Conservation (phyloP, 2,329 filamentous ascomycete species). For the Bipolaris bicolor region DNA sequence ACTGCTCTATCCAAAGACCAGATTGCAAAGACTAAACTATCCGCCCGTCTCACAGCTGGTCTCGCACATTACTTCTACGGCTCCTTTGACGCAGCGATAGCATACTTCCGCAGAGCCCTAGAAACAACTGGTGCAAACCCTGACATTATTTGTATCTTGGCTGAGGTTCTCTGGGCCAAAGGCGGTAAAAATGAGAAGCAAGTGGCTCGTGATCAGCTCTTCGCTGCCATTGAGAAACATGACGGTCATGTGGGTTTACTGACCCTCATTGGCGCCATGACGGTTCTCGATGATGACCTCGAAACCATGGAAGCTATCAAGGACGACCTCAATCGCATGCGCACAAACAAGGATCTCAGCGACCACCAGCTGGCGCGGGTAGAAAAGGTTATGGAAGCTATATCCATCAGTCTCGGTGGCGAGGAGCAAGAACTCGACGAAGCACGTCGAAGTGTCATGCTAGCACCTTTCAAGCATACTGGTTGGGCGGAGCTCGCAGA, state of each 20-base stretch:
- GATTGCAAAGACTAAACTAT: slow-evolving; percentile 75
- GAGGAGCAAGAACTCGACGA: slow-evolving; percentile 64
- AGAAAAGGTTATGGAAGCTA: slow-evolving; percentile 75
- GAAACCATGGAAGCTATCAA: slow-evolving; percentile 82
- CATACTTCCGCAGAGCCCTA: slow-evolving; percentile 80
- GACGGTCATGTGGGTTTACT: slow-evolving; percentile 80
- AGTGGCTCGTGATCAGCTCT: slow-evolving; percentile 78
- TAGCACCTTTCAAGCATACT: slow-evolving; percentile 77
- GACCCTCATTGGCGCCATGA: slow-evolving; percentile 81
- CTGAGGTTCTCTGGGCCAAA: slow-evolving; percentile 92
- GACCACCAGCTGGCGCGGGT: slow-evolving; percentile 71
- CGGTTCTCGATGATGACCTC: slow-evolving; percentile 77
- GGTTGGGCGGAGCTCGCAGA: slow-evolving; percentile 80
- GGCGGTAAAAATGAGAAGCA: slow-evolving; percentile 75
- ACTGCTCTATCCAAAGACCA: slow-evolving; percentile 67
- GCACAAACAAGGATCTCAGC: slow-evolving; percentile 69
- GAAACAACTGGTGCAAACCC: slow-evolving; percentile 77
- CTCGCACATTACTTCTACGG: slow-evolving; percentile 77
- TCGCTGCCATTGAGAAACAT: slow-evolving; percentile 75
- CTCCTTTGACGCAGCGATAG: slow-evolving; percentile 71
- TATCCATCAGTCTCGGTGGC: slow-evolving; percentile 64
- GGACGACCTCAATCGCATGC: slow-evolving; percentile 75
- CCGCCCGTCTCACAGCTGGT: slow-evolving; percentile 83
- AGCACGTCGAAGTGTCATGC: slow-evolving; percentile 77
- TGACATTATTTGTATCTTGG: slow-evolving; percentile 84